phyloP scores from a whole-genome alignment of 2,329 filamentous ascomycete species.

The Talaromyces piceae region DNA sequence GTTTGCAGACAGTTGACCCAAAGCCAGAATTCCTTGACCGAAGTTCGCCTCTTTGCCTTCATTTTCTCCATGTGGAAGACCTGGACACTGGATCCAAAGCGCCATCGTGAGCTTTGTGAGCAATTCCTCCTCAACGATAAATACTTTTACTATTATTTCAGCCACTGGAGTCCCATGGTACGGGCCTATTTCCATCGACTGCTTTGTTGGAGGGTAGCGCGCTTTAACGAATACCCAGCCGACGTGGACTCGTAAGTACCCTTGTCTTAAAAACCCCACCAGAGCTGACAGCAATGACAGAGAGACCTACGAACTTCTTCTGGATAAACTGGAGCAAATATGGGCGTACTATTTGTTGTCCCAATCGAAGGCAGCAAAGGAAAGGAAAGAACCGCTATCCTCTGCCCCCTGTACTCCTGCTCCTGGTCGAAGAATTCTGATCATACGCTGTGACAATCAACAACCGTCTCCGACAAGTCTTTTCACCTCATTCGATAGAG shows the following conservation, averaged over 20 bases:
- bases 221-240: slow-evolving; percentile 61
- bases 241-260: slow-evolving; percentile 60
- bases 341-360: slow-evolving; percentile 78
- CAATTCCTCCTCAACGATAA: slow-evolving; percentile 68
- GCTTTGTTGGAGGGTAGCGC: slow-evolving; percentile 79
- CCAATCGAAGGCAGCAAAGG: slow-evolving; percentile 57
- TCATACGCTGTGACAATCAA: slow-evolving; percentile 71
- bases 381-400: slow-evolving; percentile 54
- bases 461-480: slow-evolving; percentile 44
- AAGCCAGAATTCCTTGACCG: slow-evolving; percentile 82
- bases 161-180: slow-evolving; percentile 94
- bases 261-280: neutral
- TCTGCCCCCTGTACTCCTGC: slow-evolving; percentile 78
- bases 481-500: slow-evolving; percentile 59
- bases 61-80: slow-evolving; percentile 74
- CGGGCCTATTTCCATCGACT: slow-evolving; percentile 87
- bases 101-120: slow-evolving; percentile 64
- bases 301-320: slow-evolving; percentile 61
- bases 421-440: slow-evolving; percentile 77
- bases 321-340: slow-evolving; percentile 59
- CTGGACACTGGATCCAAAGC: slow-evolving; percentile 55
- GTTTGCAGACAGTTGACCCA: slow-evolving; percentile 72
- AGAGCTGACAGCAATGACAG: slow-evolving; percentile 31
- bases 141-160: slow-evolving; percentile 75
- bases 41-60: slow-evolving; percentile 76